These are phyloP conservation scores for Fagopyrum homotropicum DNA, from an alignment of 148 eudicot species.

Conservation along the genomic window DNA sequence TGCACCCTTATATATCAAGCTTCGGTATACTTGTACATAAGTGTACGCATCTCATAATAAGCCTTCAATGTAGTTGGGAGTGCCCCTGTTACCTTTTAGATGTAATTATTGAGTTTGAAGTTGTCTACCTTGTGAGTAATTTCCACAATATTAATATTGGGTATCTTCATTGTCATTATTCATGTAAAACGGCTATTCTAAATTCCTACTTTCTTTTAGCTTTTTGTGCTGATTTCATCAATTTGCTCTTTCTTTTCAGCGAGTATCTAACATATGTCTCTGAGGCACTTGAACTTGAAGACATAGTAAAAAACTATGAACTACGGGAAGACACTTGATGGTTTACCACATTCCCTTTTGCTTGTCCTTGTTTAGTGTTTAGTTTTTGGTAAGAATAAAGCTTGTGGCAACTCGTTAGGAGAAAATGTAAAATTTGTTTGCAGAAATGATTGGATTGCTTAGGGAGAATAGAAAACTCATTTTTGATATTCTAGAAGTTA, in stretches of 20 bases:
- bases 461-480: background rate
- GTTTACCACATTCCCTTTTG: constrained; percentile 27
- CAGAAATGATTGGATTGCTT: background rate
- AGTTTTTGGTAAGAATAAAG: background rate
- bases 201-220: background rate
- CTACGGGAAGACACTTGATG: constrained; percentile 67
- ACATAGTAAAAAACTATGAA: constrained; percentile 69
- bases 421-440: background rate
- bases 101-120: background rate
- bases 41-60: too few species aligned
- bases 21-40: too few species aligned
- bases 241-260: constrained; percentile 36
- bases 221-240: background rate
- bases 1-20: too few species aligned
- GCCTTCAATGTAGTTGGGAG: too few species aligned
- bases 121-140: background rate
- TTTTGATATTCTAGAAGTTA: background rate
- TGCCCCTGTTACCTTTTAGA: too few species aligned
- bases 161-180: background rate
- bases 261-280: constrained; percentile 70
- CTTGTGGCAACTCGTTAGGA: background rate
- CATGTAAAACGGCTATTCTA: background rate
- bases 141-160: background rate
- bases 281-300: constrained; percentile 90
- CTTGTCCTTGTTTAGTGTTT: background rate